phyloP scores from a whole-genome alignment of 1,284 basidiomycete genomes.

The Cryptococcus sp. region DNA sequence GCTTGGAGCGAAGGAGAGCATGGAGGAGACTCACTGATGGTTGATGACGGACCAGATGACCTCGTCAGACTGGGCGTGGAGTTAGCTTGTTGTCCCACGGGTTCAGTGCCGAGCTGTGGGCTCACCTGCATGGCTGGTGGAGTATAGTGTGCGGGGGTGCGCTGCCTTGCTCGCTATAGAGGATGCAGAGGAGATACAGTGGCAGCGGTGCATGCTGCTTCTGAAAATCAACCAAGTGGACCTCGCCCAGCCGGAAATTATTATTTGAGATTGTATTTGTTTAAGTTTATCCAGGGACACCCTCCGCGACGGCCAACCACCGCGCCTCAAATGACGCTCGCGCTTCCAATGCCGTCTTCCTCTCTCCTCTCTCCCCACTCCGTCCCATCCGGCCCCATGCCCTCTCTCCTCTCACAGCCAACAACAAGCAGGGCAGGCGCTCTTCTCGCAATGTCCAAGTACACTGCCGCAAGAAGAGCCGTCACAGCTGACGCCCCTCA shows the following conservation, averaged over 20 bases:
- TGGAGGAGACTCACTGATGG: conserved; percentile 59
- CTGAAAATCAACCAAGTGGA: background rate
- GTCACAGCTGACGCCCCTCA: background rate
- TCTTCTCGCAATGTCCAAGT: conserved; percentile 27
- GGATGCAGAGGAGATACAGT: too few relatives aligned
- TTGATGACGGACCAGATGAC: conserved; percentile 95
- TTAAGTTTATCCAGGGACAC: conserved; percentile 12
- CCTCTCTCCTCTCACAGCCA: conserved; percentile 33
- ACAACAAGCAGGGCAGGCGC: conserved; percentile 34
- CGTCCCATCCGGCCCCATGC: too few relatives aligned
- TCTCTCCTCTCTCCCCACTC: background rate
- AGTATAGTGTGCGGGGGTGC: too few relatives aligned
- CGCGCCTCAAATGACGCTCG: too few relatives aligned
- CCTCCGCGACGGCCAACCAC: background rate
- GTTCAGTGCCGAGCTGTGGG: background rate
- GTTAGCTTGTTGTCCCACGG: conserved; percentile 13
- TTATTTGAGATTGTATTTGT: conserved; percentile 13
- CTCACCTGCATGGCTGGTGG: conserved; percentile 40
- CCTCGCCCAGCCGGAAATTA: conserved; percentile 10
- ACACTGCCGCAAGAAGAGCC: background rate
- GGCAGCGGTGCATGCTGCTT: background rate
- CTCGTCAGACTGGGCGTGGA: conserved; percentile 74
- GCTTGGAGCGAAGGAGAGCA: background rate
- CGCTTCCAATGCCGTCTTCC: background rate
- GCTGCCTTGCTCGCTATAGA: too few relatives aligned